phyloP scores from a whole-genome alignment of 495 filamentous ascomycete genomes.

The Penicillium taxi region DNA sequence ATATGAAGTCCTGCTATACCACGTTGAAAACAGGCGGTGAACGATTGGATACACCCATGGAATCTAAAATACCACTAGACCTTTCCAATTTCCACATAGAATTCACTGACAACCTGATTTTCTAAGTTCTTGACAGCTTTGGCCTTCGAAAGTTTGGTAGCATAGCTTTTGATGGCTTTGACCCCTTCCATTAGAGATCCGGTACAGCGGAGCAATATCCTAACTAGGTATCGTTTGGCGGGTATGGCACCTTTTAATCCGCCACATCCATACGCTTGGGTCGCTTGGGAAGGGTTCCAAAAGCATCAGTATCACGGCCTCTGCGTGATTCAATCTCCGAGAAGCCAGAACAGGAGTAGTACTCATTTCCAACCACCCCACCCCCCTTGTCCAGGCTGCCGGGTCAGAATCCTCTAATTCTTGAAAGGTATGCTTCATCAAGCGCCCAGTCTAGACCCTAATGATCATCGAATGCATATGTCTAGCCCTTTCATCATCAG shows the following conservation, averaged over 20 bases:
- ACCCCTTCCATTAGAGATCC: conserved; percentile 7
- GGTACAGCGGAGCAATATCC: conserved; percentile 14
- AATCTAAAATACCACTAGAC: too few relatives aligned
- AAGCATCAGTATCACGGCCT: conserved; percentile 17
- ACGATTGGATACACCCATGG: too few relatives aligned
- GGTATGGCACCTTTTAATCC: conserved; percentile 3
- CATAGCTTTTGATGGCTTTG: conserved; percentile 11
- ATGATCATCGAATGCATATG: too few relatives aligned
- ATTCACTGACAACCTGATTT: conserved; percentile 14
- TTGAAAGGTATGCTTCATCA: too few relatives aligned
- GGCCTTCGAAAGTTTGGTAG: conserved; percentile 8
- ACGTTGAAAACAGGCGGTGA: too few relatives aligned
- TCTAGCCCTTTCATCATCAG: too few relatives aligned
- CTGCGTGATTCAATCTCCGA: background rate
- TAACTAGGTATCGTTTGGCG: conserved; percentile 12
- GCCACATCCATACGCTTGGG: conserved; percentile 10
- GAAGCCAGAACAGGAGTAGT: background rate
- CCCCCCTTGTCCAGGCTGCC: too few relatives aligned
- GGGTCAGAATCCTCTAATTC: too few relatives aligned
- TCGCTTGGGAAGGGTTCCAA: conserved; percentile 12
- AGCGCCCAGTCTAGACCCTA: too few relatives aligned
- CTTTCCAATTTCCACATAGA: too few relatives aligned
- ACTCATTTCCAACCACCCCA: too few relatives aligned
- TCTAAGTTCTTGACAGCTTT: conserved; percentile 5
- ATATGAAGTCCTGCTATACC: too few relatives aligned